phyloP scores from a whole-genome alignment of 2,329 filamentous ascomycete species.

The Acephala macrosclerotiorum region DNA sequence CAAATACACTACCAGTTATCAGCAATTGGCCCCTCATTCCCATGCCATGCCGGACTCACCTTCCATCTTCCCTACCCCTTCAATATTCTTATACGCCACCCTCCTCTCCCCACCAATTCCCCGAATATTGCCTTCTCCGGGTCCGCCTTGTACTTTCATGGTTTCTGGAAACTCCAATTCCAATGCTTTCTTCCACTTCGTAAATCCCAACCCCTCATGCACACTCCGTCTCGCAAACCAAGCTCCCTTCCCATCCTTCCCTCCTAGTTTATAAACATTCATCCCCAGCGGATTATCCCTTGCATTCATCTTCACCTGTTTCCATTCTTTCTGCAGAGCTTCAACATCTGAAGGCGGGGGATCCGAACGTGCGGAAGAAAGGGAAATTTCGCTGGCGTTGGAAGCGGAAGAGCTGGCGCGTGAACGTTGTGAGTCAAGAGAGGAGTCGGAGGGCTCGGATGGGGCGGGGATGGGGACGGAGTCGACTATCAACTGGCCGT shows the following conservation, averaged over 20 bases:
- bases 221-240: constrained; percentile 92
- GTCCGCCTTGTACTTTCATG: constrained; percentile 72
- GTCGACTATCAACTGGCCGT: constrained; percentile 76
- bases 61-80: constrained; percentile 68
- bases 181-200: constrained; percentile 79
- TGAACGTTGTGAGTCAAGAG: constrained; percentile 59
- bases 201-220: constrained; percentile 79
- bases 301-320: constrained; percentile 76
- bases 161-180: constrained; percentile 82
- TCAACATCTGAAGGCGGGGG: constrained; percentile 55
- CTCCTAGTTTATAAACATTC: constrained; percentile 78
- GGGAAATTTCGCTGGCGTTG: constrained; percentile 58
- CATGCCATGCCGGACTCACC: constrained; percentile 49
- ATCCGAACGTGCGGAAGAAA: constrained; percentile 56
- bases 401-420: constrained; percentile 58
- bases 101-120: constrained; percentile 84
- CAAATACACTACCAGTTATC: constrained; percentile 70
- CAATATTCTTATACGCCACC: constrained; percentile 66
- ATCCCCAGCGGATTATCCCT: constrained; percentile 80
- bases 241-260: constrained; percentile 81
- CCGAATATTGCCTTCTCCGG: constrained; percentile 77
- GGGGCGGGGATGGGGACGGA: constrained; percentile 71
- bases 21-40: neutral
- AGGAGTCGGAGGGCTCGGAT: constrained; percentile 50
- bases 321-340: constrained; percentile 80